Evolutionary conservation across 805 yeast genomes (phyloP), one percentile per base, ranked within the genome.

Genomic region (Teunomyces gatunensis): DNA sequence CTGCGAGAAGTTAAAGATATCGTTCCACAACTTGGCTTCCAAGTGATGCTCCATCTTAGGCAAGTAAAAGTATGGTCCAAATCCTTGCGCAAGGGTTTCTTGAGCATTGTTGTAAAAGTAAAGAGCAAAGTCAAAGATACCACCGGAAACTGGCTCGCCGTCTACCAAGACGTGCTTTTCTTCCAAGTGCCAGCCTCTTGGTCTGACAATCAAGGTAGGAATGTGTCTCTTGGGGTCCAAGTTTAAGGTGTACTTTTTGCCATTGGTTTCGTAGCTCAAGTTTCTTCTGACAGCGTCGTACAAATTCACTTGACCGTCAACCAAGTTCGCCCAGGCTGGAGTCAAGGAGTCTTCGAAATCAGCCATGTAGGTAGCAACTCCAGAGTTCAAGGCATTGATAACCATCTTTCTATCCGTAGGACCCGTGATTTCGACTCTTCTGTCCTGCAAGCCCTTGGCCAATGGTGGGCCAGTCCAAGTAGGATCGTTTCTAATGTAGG

Each of bases 31-130:
- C 65, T 81, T 80, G 46, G 94, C 94, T 67, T 87, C 95, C 59
- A 83, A 72, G 65, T 84, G 89, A 67, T 86, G 92, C 67, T 87
- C 94, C 90, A 87, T 85, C 73, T 87, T 87, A 57, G 94, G 94
- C 59, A 87, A 69, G 61, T 87, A 87, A 63, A 85, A 87, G 72
- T 86, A 87, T 20, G 95, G 94, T 41, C 91, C 92, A 52, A 79
- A 76, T 28, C 92, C 92, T 55, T 77, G 77, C 17, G 75, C 75
- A 47, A 85, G 63, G 37, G 84, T 58, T 61, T 78, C 80, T 44
- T 72, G 69, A 36, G 91, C 92, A 62, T 85, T 87, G 68, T 87
- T 87, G 75, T 61, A 87, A 67, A 87, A 87, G 66, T 81, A 87
- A 44, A 87, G 68, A 50, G 89, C 92, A 63, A 87, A 87, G 71